Conservation (phyloP, 306 rosid species). For the Lathyrus sativus region DNA sequence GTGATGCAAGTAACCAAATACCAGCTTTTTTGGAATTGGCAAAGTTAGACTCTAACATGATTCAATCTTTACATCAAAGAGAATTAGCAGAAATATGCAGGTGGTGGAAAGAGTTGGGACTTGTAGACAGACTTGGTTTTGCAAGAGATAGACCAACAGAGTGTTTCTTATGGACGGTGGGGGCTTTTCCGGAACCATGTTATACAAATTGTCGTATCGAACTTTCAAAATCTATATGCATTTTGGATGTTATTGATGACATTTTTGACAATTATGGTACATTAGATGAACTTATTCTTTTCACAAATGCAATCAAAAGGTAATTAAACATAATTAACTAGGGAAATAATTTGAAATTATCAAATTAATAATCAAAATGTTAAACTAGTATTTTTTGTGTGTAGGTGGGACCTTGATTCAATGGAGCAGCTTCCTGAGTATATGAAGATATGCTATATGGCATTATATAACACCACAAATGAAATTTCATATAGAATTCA, state of each 20-base stretch:
- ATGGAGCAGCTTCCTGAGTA: conserved; percentile 49
- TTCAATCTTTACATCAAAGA: conserved; percentile 44
- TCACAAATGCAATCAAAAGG: conserved; percentile 52
- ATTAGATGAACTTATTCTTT: conserved; percentile 52
- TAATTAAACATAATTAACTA: neutral
- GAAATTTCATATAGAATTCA: conserved; percentile 50
- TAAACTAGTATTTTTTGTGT: neutral
- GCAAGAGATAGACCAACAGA: conserved; percentile 54
- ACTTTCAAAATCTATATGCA: conserved; percentile 45
- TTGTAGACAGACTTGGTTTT: conserved; percentile 47
- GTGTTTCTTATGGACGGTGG: conserved; percentile 56
- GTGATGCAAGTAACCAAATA: conserved; percentile 2
- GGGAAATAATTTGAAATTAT: neutral
- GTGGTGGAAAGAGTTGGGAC: conserved; percentile 56
- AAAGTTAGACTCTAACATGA: conserved; percentile 38
- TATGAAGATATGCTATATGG: conserved; percentile 54
- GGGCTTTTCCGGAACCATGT: conserved; percentile 45
- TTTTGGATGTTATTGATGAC: conserved; percentile 50
- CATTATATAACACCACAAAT: conserved; percentile 47
- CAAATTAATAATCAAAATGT: neutral
- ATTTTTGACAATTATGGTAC: conserved; percentile 48
- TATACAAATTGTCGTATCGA: conserved; percentile 46
- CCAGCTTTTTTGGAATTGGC: conserved; percentile 40
- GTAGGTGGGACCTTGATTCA: conserved; percentile 55
- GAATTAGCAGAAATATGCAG: conserved; percentile 49